These are phyloP conservation scores for Rosa multiflora DNA, from an alignment of 306 rosid species.

Conservation along the genomic window DNA sequence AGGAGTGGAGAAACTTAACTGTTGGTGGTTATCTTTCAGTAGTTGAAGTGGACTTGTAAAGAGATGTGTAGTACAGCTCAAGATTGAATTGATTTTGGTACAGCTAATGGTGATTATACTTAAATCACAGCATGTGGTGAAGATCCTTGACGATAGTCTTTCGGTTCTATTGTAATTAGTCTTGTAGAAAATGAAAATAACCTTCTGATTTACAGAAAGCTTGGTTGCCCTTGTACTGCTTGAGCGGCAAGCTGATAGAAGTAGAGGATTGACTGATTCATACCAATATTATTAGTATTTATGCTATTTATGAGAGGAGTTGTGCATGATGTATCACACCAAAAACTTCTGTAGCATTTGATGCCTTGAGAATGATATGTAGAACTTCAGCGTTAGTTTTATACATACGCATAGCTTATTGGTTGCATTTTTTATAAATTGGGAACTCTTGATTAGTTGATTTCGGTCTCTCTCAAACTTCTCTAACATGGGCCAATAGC, in stretches of 20 bases:
- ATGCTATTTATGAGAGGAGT: neutral
- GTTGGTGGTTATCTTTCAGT: slow-evolving; percentile 6
- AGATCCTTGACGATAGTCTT: slow-evolving; percentile 13
- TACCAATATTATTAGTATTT: neutral
- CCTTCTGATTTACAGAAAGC: slow-evolving; percentile 14
- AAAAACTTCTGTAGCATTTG: neutral
- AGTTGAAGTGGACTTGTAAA: slow-evolving; percentile 19
- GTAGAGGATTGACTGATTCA: neutral
- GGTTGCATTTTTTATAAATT: neutral
- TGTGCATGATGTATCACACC: neutral
- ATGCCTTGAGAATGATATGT: neutral
- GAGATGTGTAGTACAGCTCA: slow-evolving; percentile 9
- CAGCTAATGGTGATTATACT: slow-evolving; percentile 8
- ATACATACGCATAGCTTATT: neutral
- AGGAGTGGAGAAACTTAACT: neutral
- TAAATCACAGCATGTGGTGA: slow-evolving; percentile 17
- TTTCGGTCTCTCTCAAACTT: neutral
- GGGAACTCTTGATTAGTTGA: neutral
- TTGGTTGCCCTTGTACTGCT: neutral
- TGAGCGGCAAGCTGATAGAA: slow-evolving; percentile 2
- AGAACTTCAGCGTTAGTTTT: neutral
- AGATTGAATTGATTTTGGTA: neutral
- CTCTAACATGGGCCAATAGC: neutral
- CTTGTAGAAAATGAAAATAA: slow-evolving; percentile 12
- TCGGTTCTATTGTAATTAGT: slow-evolving; percentile 10